phyloP scores from a whole-genome alignment of 2,329 filamentous ascomycete species.

The Trichoderma koningiopsis region DNA sequence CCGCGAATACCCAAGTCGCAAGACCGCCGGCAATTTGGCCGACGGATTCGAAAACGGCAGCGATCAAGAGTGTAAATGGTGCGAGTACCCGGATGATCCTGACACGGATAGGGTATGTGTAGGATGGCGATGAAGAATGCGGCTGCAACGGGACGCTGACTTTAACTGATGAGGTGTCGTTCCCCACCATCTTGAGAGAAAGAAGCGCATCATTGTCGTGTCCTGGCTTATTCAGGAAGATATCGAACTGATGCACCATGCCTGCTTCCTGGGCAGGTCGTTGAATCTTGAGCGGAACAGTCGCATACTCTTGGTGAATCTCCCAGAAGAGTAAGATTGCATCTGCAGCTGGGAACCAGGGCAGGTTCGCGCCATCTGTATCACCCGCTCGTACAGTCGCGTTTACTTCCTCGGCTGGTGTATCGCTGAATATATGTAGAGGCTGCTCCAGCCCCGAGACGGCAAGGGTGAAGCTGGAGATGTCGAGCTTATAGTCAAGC shows the following conservation, averaged over 20 bases:
- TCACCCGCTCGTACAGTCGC: not conserved
- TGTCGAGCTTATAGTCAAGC: not conserved
- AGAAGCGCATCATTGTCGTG: not conserved
- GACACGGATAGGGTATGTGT: not conserved
- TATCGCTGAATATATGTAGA: not conserved
- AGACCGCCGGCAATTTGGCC: not conserved
- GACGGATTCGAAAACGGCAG: not conserved
- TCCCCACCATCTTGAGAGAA: not conserved
- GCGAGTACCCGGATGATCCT: not conserved
- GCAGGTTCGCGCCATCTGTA: slow-evolving; percentile 5
- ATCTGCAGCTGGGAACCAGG: not conserved
- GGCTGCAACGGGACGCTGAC: not conserved
- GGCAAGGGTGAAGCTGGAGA: not conserved
- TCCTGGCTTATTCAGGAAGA: not conserved
- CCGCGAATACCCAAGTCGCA: not conserved
- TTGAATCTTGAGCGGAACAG: not conserved
- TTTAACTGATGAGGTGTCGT: not conserved
- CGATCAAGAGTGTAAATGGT: not conserved
- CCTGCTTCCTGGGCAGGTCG: not conserved
- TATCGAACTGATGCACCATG: not conserved
- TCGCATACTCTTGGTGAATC: not conserved
- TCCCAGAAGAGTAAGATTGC: slow-evolving; percentile 3
- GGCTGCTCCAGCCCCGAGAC: not conserved
- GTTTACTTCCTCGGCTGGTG: not conserved
- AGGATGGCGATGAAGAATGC: not conserved